phyloP scores from a whole-genome alignment of 2,329 filamentous ascomycete genomes.

The Xylariales sp. region DNA sequence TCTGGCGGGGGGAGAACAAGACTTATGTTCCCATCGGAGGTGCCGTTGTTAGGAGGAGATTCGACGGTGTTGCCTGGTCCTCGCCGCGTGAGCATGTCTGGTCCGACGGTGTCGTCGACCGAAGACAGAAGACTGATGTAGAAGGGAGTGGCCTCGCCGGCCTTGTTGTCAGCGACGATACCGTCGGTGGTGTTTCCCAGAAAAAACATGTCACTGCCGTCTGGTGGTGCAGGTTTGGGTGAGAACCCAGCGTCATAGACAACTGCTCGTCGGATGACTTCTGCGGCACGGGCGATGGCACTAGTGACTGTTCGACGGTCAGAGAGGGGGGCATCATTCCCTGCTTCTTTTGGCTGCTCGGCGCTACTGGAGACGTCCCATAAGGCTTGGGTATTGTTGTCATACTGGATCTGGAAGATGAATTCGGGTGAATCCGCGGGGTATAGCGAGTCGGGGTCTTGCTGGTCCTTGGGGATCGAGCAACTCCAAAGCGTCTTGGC shows the following conservation, averaged over 20 bases:
- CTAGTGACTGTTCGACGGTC: conserved; percentile 5
- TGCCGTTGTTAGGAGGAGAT: conserved; percentile 15
- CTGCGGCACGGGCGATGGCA: conserved; percentile 12
- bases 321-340: not conserved
- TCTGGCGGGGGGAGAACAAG: conserved; percentile 59
- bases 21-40: conserved; percentile 39
- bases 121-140: conserved; percentile 58
- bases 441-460: conserved; percentile 58
- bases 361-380: conserved; percentile 42
- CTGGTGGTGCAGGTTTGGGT: conserved; percentile 53
- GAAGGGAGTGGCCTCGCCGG: conserved; percentile 83
- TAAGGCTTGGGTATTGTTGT: conserved; percentile 50
- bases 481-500: conserved; percentile 74
- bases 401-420: conserved; percentile 71
- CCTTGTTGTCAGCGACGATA: conserved; percentile 61
- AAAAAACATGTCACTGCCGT: conserved; percentile 70
- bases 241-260: conserved; percentile 32
- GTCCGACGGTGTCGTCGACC: conserved; percentile 21
- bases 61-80: conserved; percentile 21
- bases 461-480: conserved; percentile 72
- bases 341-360: conserved; percentile 2
- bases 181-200: conserved; percentile 82
- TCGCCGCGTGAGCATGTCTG: conserved; percentile 25
- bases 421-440: conserved; percentile 70
- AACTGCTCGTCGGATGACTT: conserved; percentile 13